Evolutionary conservation across 495 filamentous ascomycete species (phyloP), one percentile per base, ranked within the genome.

Genomic region (Trypethelium eluteriae): DNA sequence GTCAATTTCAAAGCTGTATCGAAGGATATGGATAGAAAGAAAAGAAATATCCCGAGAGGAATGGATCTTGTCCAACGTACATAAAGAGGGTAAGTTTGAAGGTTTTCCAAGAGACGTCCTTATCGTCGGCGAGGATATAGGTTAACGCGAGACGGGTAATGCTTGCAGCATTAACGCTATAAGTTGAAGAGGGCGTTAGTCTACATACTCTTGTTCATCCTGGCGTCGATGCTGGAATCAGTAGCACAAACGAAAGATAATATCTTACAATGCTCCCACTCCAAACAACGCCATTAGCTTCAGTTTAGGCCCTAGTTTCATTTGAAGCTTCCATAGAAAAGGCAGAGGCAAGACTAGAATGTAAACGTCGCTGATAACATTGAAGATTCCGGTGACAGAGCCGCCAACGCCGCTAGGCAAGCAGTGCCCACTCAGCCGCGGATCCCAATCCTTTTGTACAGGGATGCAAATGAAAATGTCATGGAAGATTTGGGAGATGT

Each of bases 391-490:
- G 18, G 16, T 53, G 49, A 53, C 9, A 18, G 49, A 53, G 49
- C 49, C 49, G 49, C 49, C 49, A 16, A 53, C 49, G 5, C 49
- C 49, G 5, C 18, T 53, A 9, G 49, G 49, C n/a, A 53, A 53
- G 18, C 49, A 53, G 18, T 53, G 49, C 11, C 49, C 49, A 14
- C 5, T 14, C n/a, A 53, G 18, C n/a, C 18, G 11, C n/a, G n/a
- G 11, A 53, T 53, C n/a, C 49, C 49, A 53, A 18, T 53, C 49
- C 5, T 53, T 11, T n/a, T 53, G 16, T n/a, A 53, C 49, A 18
- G 9, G 49, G 49, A 53, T 53, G 49, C 49, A 53, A 18, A 53
- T 53, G n/a, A 53, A 53, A 18, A 53, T 53, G 41, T 46, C 41
- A n/a, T 53, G 49, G n/a, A 53, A 53, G 18, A 53, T 53, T 18